Percentiles rank a stretch among this genome's conserved stretches.
These are phyloP conservation scores for Oropetium thomaeum DNA, from an alignment of 176 grass and related monocot species.

Conservation along the genomic window DNA sequence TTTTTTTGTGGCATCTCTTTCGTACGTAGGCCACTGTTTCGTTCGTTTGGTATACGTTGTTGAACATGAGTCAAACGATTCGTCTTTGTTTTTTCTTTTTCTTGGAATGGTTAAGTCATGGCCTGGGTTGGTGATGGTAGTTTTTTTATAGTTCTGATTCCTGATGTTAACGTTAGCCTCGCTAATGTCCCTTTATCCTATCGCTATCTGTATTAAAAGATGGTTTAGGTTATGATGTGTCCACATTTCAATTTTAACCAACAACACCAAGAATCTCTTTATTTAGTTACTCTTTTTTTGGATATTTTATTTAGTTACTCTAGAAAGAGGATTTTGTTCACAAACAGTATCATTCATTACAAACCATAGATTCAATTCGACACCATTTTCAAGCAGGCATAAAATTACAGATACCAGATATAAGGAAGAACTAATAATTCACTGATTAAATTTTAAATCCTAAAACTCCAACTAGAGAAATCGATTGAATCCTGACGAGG, in stretches of 20 bases:
- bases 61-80: neutral
- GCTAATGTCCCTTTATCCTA: neutral
- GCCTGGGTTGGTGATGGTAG: neutral
- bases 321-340: too few species aligned
- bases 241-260: neutral
- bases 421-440: too few species aligned
- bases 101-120: neutral
- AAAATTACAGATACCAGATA: too few species aligned
- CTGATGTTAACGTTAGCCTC: constrained; percentile 2
- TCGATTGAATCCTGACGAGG: too few species aligned
- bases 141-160: neutral
- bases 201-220: neutral
- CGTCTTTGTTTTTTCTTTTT: neutral
- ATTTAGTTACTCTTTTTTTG: too few species aligned
- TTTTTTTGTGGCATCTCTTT: neutral
- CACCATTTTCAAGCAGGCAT: too few species aligned
- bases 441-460: too few species aligned
- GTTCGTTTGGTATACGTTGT: neutral
- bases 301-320: too few species aligned
- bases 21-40: neutral
- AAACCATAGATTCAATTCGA: too few species aligned
- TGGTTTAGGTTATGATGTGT: neutral
- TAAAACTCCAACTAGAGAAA: too few species aligned
- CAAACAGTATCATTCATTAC: too few species aligned
- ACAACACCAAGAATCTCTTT: neutral